Percentiles rank a stretch among this genome's conserved stretches.
Evolutionary conservation across 225 moss, liverwort and hornwort species (phyloP).

Genomic region (Asterella californica): DNA sequence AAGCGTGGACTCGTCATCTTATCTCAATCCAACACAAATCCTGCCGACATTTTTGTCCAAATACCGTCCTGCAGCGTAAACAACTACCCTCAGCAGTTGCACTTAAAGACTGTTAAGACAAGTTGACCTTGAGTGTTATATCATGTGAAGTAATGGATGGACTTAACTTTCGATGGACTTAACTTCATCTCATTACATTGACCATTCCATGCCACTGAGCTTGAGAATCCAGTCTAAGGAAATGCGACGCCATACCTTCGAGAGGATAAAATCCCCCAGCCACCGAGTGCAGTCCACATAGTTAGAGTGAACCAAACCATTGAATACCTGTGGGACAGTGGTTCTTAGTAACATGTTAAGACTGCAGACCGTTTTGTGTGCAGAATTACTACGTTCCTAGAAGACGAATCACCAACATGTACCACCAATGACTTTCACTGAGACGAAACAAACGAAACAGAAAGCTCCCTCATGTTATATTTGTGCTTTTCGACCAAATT

Average conservation of each 20-base stretch:
- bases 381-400: neutral
- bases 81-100: no score
- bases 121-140: no score
- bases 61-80: no score
- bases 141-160: no score
- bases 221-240: neutral
- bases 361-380: no score
- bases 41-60: neutral
- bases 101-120: no score
- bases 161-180: neutral
- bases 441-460: neutral
- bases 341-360: no score
- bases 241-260: slow-evolving; percentile 48
- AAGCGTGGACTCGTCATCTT: neutral
- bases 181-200: neutral
- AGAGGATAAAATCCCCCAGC: slow-evolving; percentile 92
- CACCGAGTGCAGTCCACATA: slow-evolving; percentile 98
- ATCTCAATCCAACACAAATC: neutral
- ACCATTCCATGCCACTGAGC: neutral
- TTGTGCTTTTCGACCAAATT: neutral
- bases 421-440: neutral
- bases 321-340: slow-evolving; percentile 56
- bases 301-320: slow-evolving; percentile 84
- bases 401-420: neutral
- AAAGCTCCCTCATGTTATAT: neutral